Conservation (phyloP, 805 yeast species). For the Ogataea angusta region DNA sequence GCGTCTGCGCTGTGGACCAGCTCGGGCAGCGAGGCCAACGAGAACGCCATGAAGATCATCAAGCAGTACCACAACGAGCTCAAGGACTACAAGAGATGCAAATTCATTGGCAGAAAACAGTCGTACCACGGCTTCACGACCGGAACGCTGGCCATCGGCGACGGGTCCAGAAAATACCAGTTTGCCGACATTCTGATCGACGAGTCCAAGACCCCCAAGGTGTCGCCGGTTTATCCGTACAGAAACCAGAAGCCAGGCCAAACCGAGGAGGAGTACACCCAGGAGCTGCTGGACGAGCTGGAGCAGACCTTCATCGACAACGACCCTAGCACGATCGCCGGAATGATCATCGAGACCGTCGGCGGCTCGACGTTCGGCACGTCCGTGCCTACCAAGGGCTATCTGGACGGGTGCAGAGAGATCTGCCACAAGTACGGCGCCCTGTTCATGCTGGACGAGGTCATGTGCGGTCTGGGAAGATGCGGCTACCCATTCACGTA, state of each 20-base stretch:
- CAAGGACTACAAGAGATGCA: conserved; percentile 37
- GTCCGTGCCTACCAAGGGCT: conserved; percentile 43
- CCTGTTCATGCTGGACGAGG: conserved; percentile 50
- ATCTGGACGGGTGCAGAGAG: conserved; percentile 43
- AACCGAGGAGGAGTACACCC: conserved; percentile 39
- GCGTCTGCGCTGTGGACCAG: conserved; percentile 47
- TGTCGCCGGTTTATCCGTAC: conserved; percentile 34
- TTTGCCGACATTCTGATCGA: conserved; percentile 31
- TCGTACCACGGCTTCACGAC: conserved; percentile 49
- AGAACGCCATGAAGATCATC: conserved; percentile 73
- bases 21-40: conserved; percentile 76
- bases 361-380: conserved; percentile 47
- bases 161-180: conserved; percentile 34
- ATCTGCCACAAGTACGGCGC: conserved; percentile 52
- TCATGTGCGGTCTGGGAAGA: conserved; percentile 58
- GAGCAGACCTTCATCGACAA: conserved; percentile 40
- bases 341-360: conserved; percentile 44
- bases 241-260: conserved; percentile 31
- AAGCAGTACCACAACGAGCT: conserved; percentile 43
- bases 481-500: conserved; percentile 38
- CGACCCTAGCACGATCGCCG: conserved; percentile 43
- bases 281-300: conserved; percentile 37
- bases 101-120: conserved; percentile 41
- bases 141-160: conserved; percentile 42
- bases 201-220: conserved; percentile 29